Evolutionary conservation across 2,329 filamentous ascomycete genomes (phyloP), one percentile per base, ranked within the genome.

Genomic region (Talaromyces piceae): DNA sequence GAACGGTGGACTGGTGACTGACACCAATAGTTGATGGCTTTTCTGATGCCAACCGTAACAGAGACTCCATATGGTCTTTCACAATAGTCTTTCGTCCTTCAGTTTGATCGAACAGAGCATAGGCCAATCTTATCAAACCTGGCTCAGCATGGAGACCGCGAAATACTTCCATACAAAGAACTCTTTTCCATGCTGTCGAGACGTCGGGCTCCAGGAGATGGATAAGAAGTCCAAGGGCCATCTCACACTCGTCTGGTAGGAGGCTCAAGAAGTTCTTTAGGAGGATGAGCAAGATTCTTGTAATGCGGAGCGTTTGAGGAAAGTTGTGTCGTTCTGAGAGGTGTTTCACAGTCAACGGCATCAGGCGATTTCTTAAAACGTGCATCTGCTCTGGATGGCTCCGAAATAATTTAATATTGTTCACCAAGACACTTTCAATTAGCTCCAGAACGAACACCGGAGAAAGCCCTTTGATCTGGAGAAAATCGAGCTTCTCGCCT

Each of bases 21-120:
- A 97, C 79, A 0, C 93, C 93, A 55, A 98, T 97, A 23, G 95
- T 77, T 0, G 81, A 75, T 1, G 93, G 93, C 62, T 90, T 95
- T 64, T 98, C 93, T 0, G 90, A 90, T 50, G 91, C 91, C 7
- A 97, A 74, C 12, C 90, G 83, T n/a, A 97, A 93, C 63, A 98
- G 91, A 0, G 87, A 85, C 8, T 88, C 87, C 55, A 93, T 86
- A 54, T 96, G 77, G 52, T 90, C 86, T 60, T 87, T 86, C 20
- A 98, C 73, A 18, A 97, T 81, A 47, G 84, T 77, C 59, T 85
- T 91, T 59, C 86, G 82, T 3, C 81, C 84, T 41, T 88, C 77
- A 47, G 81, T 74, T 12, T 80, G 79, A 63, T 98, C 91, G 59
- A 89, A 97, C 13, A 87, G 75, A 5, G 81, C 77, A 63, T 88